Conservation (phyloP, 345 rosid genomes). For the Rhizophora apiculata region DNA sequence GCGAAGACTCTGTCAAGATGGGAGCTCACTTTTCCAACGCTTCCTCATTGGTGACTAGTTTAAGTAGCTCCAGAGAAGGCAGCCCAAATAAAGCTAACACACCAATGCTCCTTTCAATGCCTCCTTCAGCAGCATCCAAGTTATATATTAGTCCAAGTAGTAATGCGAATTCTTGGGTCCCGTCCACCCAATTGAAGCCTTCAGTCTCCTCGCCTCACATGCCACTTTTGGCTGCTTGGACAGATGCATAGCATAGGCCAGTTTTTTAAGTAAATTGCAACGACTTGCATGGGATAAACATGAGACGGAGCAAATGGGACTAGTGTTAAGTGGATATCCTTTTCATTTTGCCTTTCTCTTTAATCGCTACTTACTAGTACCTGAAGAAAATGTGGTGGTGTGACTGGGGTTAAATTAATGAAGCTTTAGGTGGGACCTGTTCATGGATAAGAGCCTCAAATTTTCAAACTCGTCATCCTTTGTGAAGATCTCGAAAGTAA, state of each 20-base stretch:
- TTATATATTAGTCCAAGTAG: constrained; percentile 36
- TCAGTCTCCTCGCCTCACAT: constrained; percentile 52
- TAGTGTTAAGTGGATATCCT: constrained; percentile 9
- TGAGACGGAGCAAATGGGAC: constrained; percentile 9
- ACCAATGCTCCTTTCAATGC: constrained; percentile 48
- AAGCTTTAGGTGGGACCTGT: constrained; percentile 19
- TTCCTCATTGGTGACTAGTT: constrained; percentile 48
- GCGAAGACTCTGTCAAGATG: constrained; percentile 33
- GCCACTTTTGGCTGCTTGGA: constrained; percentile 85
- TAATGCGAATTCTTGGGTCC: constrained; percentile 48
- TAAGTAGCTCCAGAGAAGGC: constrained; percentile 57
- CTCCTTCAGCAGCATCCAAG: constrained; percentile 46
- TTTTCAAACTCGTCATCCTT: constrained; percentile 22
- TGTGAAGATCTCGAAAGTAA: constrained; percentile 32
- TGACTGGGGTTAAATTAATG: constrained; percentile 9
- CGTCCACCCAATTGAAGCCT: constrained; percentile 54
- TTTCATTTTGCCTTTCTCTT: neutral
- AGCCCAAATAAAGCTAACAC: constrained; percentile 51
- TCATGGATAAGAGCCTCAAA: constrained; percentile 30
- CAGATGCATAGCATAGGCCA: constrained; percentile 49
- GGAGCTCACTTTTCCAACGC: constrained; percentile 44
- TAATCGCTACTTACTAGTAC: neutral
- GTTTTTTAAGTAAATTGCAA: constrained; percentile 4
- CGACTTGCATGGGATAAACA: constrained; percentile 20
- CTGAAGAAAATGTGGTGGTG: constrained; percentile 14